phyloP scores from a whole-genome alignment of 768 basidiomycete genomes.

The Pisolithus marmoratus region DNA sequence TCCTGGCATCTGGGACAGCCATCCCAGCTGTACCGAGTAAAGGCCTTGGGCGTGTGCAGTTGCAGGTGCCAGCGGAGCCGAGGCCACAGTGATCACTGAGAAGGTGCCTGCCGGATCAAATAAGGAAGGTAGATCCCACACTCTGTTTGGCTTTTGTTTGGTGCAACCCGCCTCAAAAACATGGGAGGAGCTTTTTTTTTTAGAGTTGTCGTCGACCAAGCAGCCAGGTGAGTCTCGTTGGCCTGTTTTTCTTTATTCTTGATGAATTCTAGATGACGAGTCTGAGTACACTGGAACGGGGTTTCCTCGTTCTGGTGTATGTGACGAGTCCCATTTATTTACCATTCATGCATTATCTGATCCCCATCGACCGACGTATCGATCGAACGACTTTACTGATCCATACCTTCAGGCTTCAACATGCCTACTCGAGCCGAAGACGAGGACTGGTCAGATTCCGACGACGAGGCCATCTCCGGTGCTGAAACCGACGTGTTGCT shows the following conservation, averaged over 20 bases:
- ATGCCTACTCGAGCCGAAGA: conserved; percentile 46
- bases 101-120: conserved; percentile 3
- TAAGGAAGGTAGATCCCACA: conserved; percentile 17
- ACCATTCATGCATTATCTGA: conserved; percentile 97
- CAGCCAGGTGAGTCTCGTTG: conserved; percentile 16
- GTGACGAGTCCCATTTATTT: conserved; percentile 64
- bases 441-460: conserved; percentile 79
- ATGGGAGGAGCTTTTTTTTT: no score
- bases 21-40: conserved; percentile 24
- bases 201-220: neutral
- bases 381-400: conserved; percentile 6
- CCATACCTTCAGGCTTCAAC: conserved; percentile 8
- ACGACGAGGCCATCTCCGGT: conserved; percentile 51
- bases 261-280: conserved; percentile 75
- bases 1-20: conserved; percentile 64
- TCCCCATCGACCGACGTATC: conserved; percentile 14
- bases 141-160: conserved; percentile 2
- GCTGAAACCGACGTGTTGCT: conserved; percentile 71
- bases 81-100: neutral
- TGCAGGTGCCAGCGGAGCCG: neutral
- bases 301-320: conserved; percentile 50
- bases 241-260: conserved; percentile 2
- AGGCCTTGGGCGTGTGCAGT: neutral
- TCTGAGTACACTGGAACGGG: conserved; percentile 59
- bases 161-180: neutral